Evolutionary conservation across 306 rosid genomes (phyloP), one percentile per base, ranked within the genome.

Genomic region (Rubus idaeus): DNA sequence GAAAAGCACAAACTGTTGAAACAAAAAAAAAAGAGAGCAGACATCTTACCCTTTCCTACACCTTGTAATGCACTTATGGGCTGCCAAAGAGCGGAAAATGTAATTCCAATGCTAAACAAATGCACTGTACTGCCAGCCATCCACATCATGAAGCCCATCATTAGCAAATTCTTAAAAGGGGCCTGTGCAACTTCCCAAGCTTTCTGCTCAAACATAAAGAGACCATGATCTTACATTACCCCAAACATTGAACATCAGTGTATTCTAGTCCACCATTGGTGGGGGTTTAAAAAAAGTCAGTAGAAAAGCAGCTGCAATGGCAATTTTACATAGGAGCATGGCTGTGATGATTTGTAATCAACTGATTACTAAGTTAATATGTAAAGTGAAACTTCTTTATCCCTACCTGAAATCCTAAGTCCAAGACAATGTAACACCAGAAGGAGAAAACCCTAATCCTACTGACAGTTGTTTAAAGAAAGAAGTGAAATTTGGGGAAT

Each of bases 131-230:
- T 88, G 49, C 99, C 99, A 84, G 98, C 97, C 99, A 96, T 96
- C 99, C 99, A 96, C 99, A 96, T 96, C 99, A 96, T 96, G 81
- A 93, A 96, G 8, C 97, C 99, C 99, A 96, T 96, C 99, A 96
- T 96, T 9, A 96, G 52, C 91, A 96, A 86, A 82, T 96, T 96
- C 92, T 96, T 96, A 66, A 96, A 78, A 6, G 99, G 99, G 3
- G 99, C 91, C 86, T 96, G 99, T 11, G 99, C 99, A 74, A 96
- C 96, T 86, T 96, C 99, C 99, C 99, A 96, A 73, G 99, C 98
- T 96, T 96, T 96, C 99, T 96, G 89, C 82, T 74, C 68, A 78
- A 62, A 63, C 42, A 75, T 26, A 75, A 23, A 41, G 39, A 77
- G n/a, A 62, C n/a, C 62, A 26, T 21, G 6, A 57, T 5, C 73